Percentiles rank a stretch among this genome's conserved stretches.
These are phyloP conservation scores for Thymus mandschuricus DNA, from an alignment of 257 asterid species.

Conservation along the genomic window DNA sequence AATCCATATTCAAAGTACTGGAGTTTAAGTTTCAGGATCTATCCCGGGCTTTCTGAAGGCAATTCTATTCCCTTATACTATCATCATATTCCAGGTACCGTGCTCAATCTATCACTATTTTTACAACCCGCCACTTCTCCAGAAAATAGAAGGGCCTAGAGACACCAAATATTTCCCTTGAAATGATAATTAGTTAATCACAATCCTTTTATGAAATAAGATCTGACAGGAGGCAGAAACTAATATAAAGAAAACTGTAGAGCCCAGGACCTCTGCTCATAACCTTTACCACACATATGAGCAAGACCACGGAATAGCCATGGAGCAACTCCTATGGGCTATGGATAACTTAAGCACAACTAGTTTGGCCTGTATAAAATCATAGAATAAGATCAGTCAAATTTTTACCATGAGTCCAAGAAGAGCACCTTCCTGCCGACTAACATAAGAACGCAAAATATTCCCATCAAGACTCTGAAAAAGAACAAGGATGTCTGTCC, in stretches of 20 bases:
- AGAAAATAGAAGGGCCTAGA: neutral
- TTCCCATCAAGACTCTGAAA: constrained; percentile 81
- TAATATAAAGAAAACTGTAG: neutral
- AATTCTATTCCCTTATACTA: neutral
- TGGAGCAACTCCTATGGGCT: neutral
- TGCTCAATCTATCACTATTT: neutral
- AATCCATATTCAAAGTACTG: constrained; percentile 24
- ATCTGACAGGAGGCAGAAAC: constrained; percentile 12
- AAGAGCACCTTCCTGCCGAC: constrained; percentile 76
- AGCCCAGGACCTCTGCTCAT: neutral
- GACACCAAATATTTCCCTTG: neutral
- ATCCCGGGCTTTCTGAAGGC: neutral
- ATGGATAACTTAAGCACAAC: neutral
- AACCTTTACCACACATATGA: constrained; percentile 5
- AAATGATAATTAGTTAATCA: neutral
- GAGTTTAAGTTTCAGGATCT: constrained; percentile 3
- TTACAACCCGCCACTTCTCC: neutral
- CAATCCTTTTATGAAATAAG: neutral
- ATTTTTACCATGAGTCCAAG: constrained; percentile 86
- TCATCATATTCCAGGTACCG: neutral
- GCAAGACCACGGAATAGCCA: neutral
- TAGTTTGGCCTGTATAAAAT: constrained; percentile 8
- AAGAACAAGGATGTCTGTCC: constrained; percentile 94
- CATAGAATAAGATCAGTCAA: constrained; percentile 21
- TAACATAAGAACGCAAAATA: constrained; percentile 75